Conservation (phyloP, 1,284 basidiomycete species). For the Trichosporon sp. region DNA sequence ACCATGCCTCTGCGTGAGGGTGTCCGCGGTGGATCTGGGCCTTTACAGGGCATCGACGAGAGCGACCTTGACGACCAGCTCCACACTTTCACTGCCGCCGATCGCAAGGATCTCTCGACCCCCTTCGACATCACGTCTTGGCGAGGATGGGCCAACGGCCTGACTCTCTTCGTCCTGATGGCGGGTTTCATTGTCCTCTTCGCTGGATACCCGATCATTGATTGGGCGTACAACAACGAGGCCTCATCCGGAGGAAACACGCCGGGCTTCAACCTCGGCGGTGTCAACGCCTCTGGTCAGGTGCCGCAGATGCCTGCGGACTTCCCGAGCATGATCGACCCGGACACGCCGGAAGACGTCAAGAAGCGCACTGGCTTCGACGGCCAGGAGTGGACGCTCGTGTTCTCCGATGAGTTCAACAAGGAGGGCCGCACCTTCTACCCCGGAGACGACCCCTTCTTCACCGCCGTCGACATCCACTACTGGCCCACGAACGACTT, state of each 20-base stretch:
- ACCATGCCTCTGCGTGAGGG: not conserved
- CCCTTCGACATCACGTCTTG: constrained; percentile 49
- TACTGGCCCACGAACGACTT: constrained; percentile 54
- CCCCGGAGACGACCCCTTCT: constrained; percentile 54
- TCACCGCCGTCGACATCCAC: constrained; percentile 52
- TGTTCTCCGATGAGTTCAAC: constrained; percentile 87
- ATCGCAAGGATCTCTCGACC: constrained; percentile 34
- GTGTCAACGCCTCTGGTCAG: constrained; percentile 72
- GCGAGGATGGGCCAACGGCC: constrained; percentile 55
- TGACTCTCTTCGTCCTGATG: constrained; percentile 52
- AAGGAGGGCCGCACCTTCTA: constrained; percentile 56
- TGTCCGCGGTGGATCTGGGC: not conserved
- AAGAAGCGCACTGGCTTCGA: constrained; percentile 63
- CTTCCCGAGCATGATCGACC: constrained; percentile 63
- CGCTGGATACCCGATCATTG: constrained; percentile 70
- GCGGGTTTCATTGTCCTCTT: constrained; percentile 60
- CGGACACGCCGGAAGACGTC: constrained; percentile 57
- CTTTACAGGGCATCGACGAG: constrained; percentile 24
- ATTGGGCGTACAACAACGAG: constrained; percentile 53
- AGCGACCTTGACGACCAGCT: constrained; percentile 55
- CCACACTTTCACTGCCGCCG: constrained; percentile 54
- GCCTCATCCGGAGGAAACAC: constrained; percentile 26
- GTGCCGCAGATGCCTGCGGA: constrained; percentile 51
- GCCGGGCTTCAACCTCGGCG: constrained; percentile 63
- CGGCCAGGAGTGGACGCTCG: constrained; percentile 62